These are phyloP conservation scores for Verticillium longisporum DNA, from an alignment of 2,329 filamentous ascomycete species.

Conservation along the genomic window DNA sequence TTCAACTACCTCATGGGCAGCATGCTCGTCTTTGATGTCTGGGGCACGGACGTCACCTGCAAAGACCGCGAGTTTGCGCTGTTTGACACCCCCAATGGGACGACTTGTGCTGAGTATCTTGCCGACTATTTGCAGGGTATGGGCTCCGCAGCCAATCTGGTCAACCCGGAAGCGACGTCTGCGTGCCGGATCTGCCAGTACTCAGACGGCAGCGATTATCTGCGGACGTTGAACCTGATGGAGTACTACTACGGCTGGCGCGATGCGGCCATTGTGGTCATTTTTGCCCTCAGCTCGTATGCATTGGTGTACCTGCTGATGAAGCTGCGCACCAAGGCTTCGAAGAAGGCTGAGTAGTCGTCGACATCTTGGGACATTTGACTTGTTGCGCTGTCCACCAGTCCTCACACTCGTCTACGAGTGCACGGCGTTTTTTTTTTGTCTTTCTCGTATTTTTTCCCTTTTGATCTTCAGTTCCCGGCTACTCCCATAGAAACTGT, in stretches of 20 bases:
- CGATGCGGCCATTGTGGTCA: slow-evolving; percentile 51
- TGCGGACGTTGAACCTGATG: slow-evolving; percentile 50
- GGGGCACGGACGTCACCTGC: slow-evolving; percentile 39
- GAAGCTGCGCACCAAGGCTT: slow-evolving; percentile 41
- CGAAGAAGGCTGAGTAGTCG: slow-evolving; percentile 35
- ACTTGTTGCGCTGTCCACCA: neutral
- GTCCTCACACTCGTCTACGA: too few species aligned
- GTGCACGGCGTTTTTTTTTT: too few species aligned
- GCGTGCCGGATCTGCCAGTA: slow-evolving; percentile 58
- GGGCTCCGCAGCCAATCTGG: slow-evolving; percentile 41
- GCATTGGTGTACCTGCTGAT: slow-evolving; percentile 35
- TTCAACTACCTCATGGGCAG: slow-evolving; percentile 56
- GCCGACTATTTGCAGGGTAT: slow-evolving; percentile 39
- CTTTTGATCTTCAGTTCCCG: too few species aligned
- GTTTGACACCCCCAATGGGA: slow-evolving; percentile 41
- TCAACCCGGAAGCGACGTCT: slow-evolving; percentile 51
- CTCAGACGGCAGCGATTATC: slow-evolving; percentile 49
- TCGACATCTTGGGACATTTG: neutral
- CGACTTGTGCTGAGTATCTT: slow-evolving; percentile 54
- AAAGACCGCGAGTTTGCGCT: slow-evolving; percentile 38
- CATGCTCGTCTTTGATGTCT: slow-evolving; percentile 46
- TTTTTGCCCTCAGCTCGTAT: slow-evolving; percentile 51
- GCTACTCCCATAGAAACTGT: too few species aligned
- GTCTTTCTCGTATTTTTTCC: too few species aligned
- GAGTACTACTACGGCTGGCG: slow-evolving; percentile 62